A percentile compares a stretch with the other conserved stretches of the same genome.
Evolutionary conservation across 768 basidiomycete genomes (phyloP).

Genomic region (Lactarius hatsudake): DNA sequence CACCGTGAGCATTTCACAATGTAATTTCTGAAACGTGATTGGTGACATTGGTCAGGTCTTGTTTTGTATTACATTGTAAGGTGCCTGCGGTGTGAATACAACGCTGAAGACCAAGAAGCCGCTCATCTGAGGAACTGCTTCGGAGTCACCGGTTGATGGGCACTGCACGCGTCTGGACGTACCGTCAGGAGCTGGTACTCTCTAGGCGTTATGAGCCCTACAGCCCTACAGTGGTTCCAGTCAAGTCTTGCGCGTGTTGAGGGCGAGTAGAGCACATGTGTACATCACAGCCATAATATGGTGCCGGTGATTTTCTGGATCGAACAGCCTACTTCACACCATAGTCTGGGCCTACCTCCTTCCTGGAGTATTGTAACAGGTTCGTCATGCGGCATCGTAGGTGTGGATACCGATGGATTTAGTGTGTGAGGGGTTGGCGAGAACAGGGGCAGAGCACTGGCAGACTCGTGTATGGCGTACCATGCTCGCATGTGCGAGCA

Average conservation of each 20-base stretch:
- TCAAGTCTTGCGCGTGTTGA: neutral
- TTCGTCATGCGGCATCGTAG: neutral
- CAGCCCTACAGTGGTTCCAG: neutral
- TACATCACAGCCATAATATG: neutral
- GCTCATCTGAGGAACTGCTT: neutral
- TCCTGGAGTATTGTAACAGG: neutral
- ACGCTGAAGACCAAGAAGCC: neutral
- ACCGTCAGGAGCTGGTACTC: neutral
- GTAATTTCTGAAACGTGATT: too few relatives aligned
- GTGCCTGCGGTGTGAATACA: neutral
- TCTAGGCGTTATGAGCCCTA: neutral
- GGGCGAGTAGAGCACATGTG: neutral
- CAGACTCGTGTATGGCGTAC: neutral
- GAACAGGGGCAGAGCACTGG: neutral
- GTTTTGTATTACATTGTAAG: neutral
- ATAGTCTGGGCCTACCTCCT: neutral
- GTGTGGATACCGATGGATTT: neutral
- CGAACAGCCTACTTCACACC: too few relatives aligned
- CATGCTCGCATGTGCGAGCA: neutral
- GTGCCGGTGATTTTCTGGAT: too few relatives aligned
- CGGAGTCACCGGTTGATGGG: neutral
- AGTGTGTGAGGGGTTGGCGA: neutral
- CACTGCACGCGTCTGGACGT: neutral
- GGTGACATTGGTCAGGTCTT: too few relatives aligned
- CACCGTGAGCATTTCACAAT: too few relatives aligned